Evolutionary conservation across 1,284 basidiomycete species (phyloP), one percentile per base, ranked within the genome.

Genomic region (Fistulinella cinereoalba): DNA sequence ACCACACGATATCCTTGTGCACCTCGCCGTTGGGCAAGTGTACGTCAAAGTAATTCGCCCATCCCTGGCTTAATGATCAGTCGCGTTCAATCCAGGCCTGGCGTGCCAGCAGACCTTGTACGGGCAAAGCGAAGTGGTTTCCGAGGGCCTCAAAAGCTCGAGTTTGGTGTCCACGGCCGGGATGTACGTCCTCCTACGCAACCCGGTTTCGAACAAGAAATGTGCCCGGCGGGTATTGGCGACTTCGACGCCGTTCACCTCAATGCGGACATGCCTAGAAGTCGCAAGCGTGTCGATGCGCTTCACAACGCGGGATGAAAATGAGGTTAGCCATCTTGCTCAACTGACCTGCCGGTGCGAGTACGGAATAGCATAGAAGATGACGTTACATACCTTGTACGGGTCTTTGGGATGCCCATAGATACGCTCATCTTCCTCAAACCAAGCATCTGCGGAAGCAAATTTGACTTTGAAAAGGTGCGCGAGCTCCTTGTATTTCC

Each of bases 371-470:
- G n/a, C n/a, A n/a, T n/a, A 37, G n/a, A 37, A 15, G 4, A n/a
- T n/a, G 13, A 18, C 12, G 5, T 0, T 22, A 11, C 49, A 37
- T 10, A 82, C 82, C 72, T 85, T 85, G 65, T 83, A 84, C 0
- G 81, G 81, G 57, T 85, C 81, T 54, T 80, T 83, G 7, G 81
- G 78, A 52, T 85, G 82, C 3, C 73, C 69, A 46, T 72, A 79
- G 28, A 83, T 73, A 49, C 77, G 61, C 46, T 85, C 79, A 36
- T 83, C 81, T 53, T 85, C 83, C 64, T 85, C 81, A 45, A 84
- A 81, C 82, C 82, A 84, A 2, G 75, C 73, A 51, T 83, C 80
- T 60, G 76, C 73, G 13, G 72, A 71, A 16, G 61, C 61, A 47
- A 81, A 82, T 13, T 63, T 58, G 49, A 85, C 59, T 46, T 73